Evolutionary conservation across 495 filamentous ascomycete genomes (phyloP), one percentile per base, ranked within the genome.

Genomic region (Lepidopterella palustris): DNA sequence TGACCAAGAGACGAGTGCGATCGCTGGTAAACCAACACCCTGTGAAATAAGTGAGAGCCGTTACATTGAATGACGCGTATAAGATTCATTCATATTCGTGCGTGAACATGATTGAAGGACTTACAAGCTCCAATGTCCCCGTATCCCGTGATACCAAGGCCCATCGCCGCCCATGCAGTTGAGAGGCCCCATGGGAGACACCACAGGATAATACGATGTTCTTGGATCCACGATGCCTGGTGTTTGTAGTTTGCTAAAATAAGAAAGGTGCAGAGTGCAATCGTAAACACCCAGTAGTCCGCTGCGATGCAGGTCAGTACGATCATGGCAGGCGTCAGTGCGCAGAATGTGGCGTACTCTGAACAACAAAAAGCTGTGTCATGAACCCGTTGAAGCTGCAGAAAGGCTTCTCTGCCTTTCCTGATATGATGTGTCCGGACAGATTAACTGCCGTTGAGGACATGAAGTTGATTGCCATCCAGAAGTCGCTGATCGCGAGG

Each of bases 21-120:
- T 78, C 75, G 20, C 62, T 68, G 1, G 74, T 75, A 55, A 78
- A 76, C 75, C 75, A 77, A 59, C 75, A 76, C 75, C 75, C 73
- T 63, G 48, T 23, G 23, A 18, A 39, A n/a, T 15, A 15, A 23
- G 55, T 20, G 58, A 47, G 6, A 18, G 15, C 10, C 5, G 1
- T 10, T 51, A 10, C 25, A 20, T 32, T 51, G 39, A 53, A 35
- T 28, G 35, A 3, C n/a, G 15, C 11, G 13, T 31, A 32, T 13
- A 51, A 48, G 26, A 13, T 20, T 39, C 25, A 10, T 49, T 18
- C 18, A 35, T 10, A 27, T 13, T 15, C 2, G 25, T 35, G 42
- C 20, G 51, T 40, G 45, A 20, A 31, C 24, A n/a, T 53, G 29
- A 24, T 20, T 27, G 6, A 55, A 10, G 21, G 10, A 68, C 66